phyloP scores from a whole-genome alignment of 257 asterid genomes.

The Nicotiana tomentosiformis region DNA sequence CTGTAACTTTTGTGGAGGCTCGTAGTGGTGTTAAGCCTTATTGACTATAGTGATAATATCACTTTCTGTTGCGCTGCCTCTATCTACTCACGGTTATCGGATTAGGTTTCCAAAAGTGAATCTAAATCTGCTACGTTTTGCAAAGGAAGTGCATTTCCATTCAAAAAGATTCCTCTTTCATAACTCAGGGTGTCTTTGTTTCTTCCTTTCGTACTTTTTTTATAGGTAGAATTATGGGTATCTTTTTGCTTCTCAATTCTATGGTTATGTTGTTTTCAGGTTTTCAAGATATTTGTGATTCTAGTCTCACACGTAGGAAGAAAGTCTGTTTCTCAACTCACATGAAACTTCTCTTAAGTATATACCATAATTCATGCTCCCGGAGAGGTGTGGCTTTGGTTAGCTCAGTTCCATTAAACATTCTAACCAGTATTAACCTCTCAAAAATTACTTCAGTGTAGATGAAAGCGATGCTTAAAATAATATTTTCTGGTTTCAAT shows the following conservation, averaged over 20 bases:
- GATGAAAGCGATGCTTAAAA: neutral
- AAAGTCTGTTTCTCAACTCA: neutral
- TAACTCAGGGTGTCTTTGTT: neutral
- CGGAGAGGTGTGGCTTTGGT: neutral
- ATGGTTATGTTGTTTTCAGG: neutral
- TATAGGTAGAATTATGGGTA: neutral
- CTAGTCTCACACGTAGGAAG: neutral
- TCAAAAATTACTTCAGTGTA: neutral
- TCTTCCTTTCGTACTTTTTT: neutral
- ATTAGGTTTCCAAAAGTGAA: neutral
- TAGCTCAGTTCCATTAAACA: neutral
- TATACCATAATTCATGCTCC: neutral
- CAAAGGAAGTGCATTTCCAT: neutral
- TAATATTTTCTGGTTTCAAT: neutral
- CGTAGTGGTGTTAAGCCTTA: neutral
- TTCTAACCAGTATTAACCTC: neutral
- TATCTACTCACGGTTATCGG: neutral
- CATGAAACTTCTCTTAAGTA: neutral
- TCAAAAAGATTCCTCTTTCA: neutral
- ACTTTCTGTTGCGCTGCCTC: neutral
- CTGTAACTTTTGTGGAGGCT: neutral
- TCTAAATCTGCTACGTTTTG: neutral
- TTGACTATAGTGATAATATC: neutral
- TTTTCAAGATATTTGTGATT: neutral
- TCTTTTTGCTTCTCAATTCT: neutral